Base-by-base conservation (phyloP, 805 yeast genomes). In the Schwanniomyces yamadae region DNA sequence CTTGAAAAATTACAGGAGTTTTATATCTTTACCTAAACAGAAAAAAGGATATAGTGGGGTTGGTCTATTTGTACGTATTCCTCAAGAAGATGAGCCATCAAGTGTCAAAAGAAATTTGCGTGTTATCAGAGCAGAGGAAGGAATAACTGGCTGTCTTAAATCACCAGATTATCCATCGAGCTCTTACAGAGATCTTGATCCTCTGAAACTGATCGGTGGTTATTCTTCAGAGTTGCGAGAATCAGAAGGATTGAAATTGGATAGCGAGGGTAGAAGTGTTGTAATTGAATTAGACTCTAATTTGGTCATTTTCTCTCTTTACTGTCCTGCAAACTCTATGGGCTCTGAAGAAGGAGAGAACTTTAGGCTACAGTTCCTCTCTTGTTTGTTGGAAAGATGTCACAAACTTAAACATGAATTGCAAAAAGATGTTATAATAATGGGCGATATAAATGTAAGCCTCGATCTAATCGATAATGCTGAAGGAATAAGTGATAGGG, bases 11-110 rank as follows among this genome's bases (percentile, higher is more conserved):
- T 91, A 72, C 52, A 63, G 71, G 16, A 70, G 84, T 2, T 91
- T 79, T 48, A 75, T 88, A 22, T 70, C 91, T 0, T 63, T 88
- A 9, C 95, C 96, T 0, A 56, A 54, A 8, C 39, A 54, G 2
- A 84, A 79, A 53, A 84, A 80, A 51, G 98, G 98, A 0, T 93
- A 93, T 55, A 77, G 91, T 37, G 99, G 99, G 0, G 97, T 91
- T 1, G 95, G 90, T 0, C 75, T 91, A 3, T 91, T 86, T 60
- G 71, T 86, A 2, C 63, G 89, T 31, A 58, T 66, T 3, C 78
- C 82, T 1, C 48, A 52, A 1, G 61, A 58, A 0, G 58, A 56
- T 8, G 84, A 82, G 17, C 57, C 73, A 0, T 52, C 57, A 1
- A 27, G 20, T 1, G 47, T 55, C 13, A 54, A 49, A 34, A 52